A percentile compares a stretch with the other conserved stretches of the same genome.
These are phyloP conservation scores for Fusarium phyllophilum DNA, from an alignment of 2,329 filamentous ascomycete genomes.

Conservation along the genomic window DNA sequence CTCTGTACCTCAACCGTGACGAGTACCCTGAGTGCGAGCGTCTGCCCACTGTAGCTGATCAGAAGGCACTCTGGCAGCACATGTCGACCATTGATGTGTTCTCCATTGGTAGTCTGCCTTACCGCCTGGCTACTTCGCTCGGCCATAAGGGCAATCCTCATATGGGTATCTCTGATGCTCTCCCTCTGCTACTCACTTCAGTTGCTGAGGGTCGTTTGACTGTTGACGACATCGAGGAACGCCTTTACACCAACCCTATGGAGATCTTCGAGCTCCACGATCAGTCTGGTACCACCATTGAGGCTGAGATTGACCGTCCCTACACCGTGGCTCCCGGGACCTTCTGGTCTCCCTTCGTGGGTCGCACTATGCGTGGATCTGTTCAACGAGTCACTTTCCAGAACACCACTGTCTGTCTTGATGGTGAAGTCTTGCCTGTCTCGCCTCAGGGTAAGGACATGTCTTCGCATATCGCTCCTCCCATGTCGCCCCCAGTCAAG, in stretches of 20 bases:
- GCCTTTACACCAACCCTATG: constrained; percentile 82
- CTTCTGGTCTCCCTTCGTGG: constrained; percentile 78
- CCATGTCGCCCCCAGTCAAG: constrained; percentile 68
- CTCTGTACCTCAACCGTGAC: constrained; percentile 76
- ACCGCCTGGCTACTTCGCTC: constrained; percentile 72
- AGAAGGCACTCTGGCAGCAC: constrained; percentile 79
- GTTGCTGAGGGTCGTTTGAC: constrained; percentile 78
- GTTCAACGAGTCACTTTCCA: constrained; percentile 82
- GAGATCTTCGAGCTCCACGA: constrained; percentile 86
- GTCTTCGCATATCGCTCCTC: constrained; percentile 71
- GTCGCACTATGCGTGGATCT: constrained; percentile 73
- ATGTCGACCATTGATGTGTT: constrained; percentile 80
- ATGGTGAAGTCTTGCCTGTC: constrained; percentile 68
- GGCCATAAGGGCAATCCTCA: constrained; percentile 66
- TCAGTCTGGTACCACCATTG: constrained; percentile 76
- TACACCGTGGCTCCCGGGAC: constrained; percentile 63
- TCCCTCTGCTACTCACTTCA: constrained; percentile 80
- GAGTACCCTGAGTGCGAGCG: constrained; percentile 75
- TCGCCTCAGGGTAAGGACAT: constrained; percentile 75
- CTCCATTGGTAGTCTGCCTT: constrained; percentile 81
- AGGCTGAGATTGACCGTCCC: constrained; percentile 79
- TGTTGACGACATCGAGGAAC: constrained; percentile 75
- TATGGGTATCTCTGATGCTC: constrained; percentile 76
- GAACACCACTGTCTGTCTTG: constrained; percentile 78
- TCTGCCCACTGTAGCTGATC: constrained; percentile 74